A percentile compares a stretch with the other conserved stretches of the same genome.
Conservation (phyloP, 2,329 filamentous ascomycete genomes). For the Shiraia sp. region DNA sequence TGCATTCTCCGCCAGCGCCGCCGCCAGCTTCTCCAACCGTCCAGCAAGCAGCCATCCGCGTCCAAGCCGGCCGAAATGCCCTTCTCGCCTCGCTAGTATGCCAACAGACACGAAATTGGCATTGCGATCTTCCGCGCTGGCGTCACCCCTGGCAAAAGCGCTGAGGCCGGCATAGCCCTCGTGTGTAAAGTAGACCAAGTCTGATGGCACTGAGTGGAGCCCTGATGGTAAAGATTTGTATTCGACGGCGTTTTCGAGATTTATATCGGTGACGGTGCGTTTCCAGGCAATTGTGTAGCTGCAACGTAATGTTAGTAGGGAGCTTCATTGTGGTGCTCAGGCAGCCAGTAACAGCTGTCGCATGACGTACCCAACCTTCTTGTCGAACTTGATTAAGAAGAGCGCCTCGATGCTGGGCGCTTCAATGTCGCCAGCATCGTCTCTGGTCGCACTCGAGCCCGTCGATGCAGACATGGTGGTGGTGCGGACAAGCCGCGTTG, state of each 20-base stretch:
- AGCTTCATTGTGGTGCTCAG: slow-evolving; percentile 3
- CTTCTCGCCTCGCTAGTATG: slow-evolving; percentile 78
- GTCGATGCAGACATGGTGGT: slow-evolving; percentile 31
- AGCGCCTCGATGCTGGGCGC: slow-evolving; percentile 63
- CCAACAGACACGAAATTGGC: slow-evolving; percentile 93
- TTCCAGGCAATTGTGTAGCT: slow-evolving; percentile 89
- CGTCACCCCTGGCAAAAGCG: slow-evolving; percentile 84
- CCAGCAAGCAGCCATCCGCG: slow-evolving; percentile 88
- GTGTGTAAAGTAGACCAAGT: slow-evolving; percentile 92
- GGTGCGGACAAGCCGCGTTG: slow-evolving; percentile 1
- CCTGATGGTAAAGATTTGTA: slow-evolving; percentile 96
- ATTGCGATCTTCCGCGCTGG: slow-evolving; percentile 77
- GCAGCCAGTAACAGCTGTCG: neutral
- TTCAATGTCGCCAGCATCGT: slow-evolving; percentile 23
- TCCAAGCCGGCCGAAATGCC: slow-evolving; percentile 73
- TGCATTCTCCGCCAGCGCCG: slow-evolving; percentile 64
- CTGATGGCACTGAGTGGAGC: slow-evolving; percentile 82
- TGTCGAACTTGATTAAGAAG: slow-evolving; percentile 89
- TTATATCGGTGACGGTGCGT: slow-evolving; percentile 68
- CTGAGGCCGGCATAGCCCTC: slow-evolving; percentile 82
- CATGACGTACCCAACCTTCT: slow-evolving; percentile 75
- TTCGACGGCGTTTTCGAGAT: slow-evolving; percentile 85
- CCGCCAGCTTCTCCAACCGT: slow-evolving; percentile 72
- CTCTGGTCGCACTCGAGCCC: slow-evolving; percentile 36
- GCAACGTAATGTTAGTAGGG: slow-evolving; percentile 12